phyloP scores from a whole-genome alignment of 1,284 basidiomycete species.

The Malassezia pachydermatis region DNA sequence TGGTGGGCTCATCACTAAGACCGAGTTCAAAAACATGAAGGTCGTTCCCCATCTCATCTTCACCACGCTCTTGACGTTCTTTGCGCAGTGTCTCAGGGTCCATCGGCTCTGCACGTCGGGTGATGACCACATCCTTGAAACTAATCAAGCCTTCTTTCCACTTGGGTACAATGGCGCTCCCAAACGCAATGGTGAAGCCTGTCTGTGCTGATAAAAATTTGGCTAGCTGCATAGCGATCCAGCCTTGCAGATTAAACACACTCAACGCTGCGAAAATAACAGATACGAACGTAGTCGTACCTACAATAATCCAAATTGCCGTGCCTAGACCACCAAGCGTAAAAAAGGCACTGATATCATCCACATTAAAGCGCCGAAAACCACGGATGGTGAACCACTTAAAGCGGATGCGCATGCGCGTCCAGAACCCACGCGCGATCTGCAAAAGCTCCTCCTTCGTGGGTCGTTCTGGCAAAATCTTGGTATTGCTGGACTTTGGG shows the following conservation, averaged over 20 bases:
- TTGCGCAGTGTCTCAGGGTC: conserved; percentile 31
- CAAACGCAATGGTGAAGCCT: conserved; percentile 87
- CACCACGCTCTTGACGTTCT: conserved; percentile 17
- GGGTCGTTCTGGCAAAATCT: conserved; percentile 13
- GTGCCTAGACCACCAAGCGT: conserved; percentile 74
- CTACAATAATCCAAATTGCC: conserved; percentile 80
- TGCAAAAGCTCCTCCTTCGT: conserved; percentile 62
- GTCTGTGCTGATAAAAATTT: conserved; percentile 87
- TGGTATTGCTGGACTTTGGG: conserved; percentile 5
- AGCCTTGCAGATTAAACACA: conserved; percentile 81
- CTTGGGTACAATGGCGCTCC: conserved; percentile 92
- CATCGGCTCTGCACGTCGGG: conserved; percentile 58
- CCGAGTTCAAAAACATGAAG: not conserved
- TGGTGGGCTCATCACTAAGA: conserved; percentile 5
- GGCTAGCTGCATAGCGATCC: conserved; percentile 76
- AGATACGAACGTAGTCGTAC: conserved; percentile 96
- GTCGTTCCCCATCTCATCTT: not conserved
- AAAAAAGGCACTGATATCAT: conserved; percentile 91
- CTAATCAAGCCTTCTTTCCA: conserved; percentile 92
- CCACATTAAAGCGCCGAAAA: conserved; percentile 87
- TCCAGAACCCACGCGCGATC: conserved; percentile 77
- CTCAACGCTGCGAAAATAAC: conserved; percentile 81
- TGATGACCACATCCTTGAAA: conserved; percentile 92
- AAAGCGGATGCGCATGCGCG: conserved; percentile 79
- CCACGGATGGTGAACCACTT: conserved; percentile 96